phyloP scores from a whole-genome alignment of 805 yeast species.

The Crinitomyces ghanaensis region DNA sequence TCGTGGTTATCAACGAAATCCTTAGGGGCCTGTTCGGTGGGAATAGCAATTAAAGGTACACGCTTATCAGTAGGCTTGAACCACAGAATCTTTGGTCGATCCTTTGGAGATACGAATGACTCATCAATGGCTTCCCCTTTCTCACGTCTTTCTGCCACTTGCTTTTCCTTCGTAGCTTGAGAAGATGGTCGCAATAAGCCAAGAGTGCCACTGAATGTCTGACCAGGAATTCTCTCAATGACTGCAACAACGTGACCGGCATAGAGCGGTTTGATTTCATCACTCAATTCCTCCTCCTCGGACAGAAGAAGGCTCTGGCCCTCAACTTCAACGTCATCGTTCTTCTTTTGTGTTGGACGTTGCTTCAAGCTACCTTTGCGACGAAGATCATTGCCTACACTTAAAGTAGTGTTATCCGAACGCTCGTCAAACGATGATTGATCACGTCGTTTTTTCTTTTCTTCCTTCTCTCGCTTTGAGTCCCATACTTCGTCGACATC shows the following conservation, averaged over 20 bases:
- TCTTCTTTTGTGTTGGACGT: slow-evolving; percentile 93
- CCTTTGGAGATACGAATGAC: slow-evolving; percentile 11
- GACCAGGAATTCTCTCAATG: slow-evolving; percentile 95
- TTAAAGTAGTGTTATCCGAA: slow-evolving; percentile 44
- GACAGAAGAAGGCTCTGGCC: slow-evolving; percentile 86
- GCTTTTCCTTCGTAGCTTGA: slow-evolving; percentile 72
- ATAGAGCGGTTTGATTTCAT: slow-evolving; percentile 83
- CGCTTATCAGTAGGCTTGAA: slow-evolving; percentile 97
- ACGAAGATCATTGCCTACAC: slow-evolving; percentile 31
- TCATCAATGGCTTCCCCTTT: slow-evolving; percentile 12
- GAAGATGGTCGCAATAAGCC: slow-evolving; percentile 93
- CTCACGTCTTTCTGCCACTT: slow-evolving; percentile 25
- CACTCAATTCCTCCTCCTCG: slow-evolving; percentile 93
- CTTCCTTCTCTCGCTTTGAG: slow-evolving; percentile 92
- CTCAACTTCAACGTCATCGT: slow-evolving; percentile 97
- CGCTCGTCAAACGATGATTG: slow-evolving; percentile 29
- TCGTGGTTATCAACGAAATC: slow-evolving; percentile 93
- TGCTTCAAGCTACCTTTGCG: slow-evolving; percentile 89
- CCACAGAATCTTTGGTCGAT: slow-evolving; percentile 93
- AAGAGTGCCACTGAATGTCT: slow-evolving; percentile 85
- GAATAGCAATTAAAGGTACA: slow-evolving; percentile 95
- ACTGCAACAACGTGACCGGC: slow-evolving; percentile 99
- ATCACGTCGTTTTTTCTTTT: slow-evolving; percentile 80
- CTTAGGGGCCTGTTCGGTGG: slow-evolving; percentile 94
- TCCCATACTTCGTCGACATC: slow-evolving; percentile 98